phyloP scores from a whole-genome alignment of 225 moss, liverwort and hornwort genomes.

The Anthoceros angustus region DNA sequence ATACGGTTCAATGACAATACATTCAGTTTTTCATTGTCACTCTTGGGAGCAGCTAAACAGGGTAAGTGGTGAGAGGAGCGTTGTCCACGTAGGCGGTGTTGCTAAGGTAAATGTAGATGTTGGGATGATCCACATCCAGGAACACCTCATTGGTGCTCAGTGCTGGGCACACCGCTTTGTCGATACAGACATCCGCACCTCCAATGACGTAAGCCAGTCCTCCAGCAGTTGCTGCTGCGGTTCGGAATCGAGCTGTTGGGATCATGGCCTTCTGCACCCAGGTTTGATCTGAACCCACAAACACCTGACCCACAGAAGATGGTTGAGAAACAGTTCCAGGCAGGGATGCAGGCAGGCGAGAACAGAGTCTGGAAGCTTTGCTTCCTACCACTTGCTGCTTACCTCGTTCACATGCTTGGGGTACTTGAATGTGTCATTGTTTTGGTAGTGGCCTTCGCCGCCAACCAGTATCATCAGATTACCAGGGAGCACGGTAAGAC shows the following conservation, averaged over 20 bases:
- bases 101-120: slow-evolving; percentile 74
- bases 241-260: slow-evolving; percentile 82
- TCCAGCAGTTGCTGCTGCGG: slow-evolving; percentile 56
- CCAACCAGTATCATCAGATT: slow-evolving; percentile 62
- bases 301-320: slow-evolving; percentile 31
- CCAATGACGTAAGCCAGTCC: slow-evolving; percentile 66
- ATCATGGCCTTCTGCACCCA: slow-evolving; percentile 96
- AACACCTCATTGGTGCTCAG: slow-evolving; percentile 39
- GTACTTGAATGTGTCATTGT: slow-evolving; percentile 29
- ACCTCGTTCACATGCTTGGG: slow-evolving; percentile 96
- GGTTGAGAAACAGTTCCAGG: neutral
- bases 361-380: neutral
- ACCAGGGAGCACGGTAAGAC: slow-evolving; percentile 48
- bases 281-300: slow-evolving; percentile 45
- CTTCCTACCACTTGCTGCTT: neutral
- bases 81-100: slow-evolving; percentile 53
- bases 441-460: slow-evolving; percentile 78
- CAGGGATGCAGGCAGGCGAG: neutral
- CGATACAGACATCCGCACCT: slow-evolving; percentile 53
- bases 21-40: neutral
- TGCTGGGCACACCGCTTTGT: slow-evolving; percentile 20
- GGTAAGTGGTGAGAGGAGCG: slow-evolving; percentile 40
- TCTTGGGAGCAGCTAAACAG: slow-evolving; percentile 20
- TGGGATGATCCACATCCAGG: slow-evolving; percentile 88
- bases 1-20: too few relatives aligned